Base-by-base conservation (phyloP, 306 rosid genomes). In the Senna tora region DNA sequence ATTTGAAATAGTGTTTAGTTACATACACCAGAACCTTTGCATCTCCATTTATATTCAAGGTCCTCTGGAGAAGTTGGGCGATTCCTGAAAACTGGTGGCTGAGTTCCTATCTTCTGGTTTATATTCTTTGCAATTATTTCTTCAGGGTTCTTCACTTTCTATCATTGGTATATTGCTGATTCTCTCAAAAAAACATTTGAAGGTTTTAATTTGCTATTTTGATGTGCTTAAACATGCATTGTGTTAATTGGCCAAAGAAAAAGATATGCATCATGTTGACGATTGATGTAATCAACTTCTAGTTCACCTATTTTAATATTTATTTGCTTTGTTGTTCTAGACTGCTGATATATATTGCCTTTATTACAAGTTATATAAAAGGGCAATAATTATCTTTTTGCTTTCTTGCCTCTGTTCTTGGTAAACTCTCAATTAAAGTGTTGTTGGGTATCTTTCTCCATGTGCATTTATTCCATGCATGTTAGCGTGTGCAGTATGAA, bases 371-470 rank as follows among this genome's bases (percentile, higher is more conserved):
- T 28, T 41, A 17, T 55, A 34, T n/a, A n/a, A 20, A 62, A 75
- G 65, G 34, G 19, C 38, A 16, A 56, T 74, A 13, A 22, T 2
- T 36, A 46, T 65, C 38, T 17, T 14, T 51, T 32, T 45, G 38
- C 4, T 42, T 76, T 69, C 59, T 58, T 50, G 28, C 55, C 32
- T 59, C 53, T 50, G 49, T 16, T 25, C 56, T 60, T 61, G 46
- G 14, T 30, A 25, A 25, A 25, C 30, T 25, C 30, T 25, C 30
- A 25, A 25, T 1, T 25, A 25, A 25, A 25, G 30, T 20, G 11
- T 63, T 22, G 34, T 11, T 50, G 45, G 66, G 28, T 28, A n/a
- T 61, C 69, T 70, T 38, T 80, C 33, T 55, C 5, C 49, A 55
- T 73, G 60, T 20, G 9, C 15, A 25, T 25, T 25, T 25, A 25